A percentile compares a stretch with the other conserved stretches of the same genome.
Conservation (phyloP, 176 grass and related monocot genomes). For the Triticum timopheevii region DNA sequence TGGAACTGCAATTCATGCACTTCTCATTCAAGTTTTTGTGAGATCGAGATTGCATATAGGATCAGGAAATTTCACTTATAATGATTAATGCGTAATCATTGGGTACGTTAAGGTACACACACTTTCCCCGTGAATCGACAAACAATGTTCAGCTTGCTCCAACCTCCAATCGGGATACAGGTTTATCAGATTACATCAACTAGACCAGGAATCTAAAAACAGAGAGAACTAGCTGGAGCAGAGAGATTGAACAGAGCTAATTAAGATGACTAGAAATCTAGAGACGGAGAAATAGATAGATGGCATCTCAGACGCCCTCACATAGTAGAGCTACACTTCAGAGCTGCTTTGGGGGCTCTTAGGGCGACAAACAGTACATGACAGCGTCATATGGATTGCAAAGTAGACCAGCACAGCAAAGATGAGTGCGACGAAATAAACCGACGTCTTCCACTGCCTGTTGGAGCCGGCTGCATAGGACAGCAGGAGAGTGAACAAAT, state of each 20-base stretch:
- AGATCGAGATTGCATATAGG: neutral
- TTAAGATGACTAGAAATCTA: too few relatives aligned
- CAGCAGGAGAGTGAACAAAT: slow-evolving; percentile 30
- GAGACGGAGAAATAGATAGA: neutral
- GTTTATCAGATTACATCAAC: neutral
- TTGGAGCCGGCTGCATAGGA: slow-evolving; percentile 13
- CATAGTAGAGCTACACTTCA: neutral
- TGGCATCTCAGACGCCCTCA: neutral
- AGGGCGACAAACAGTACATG: neutral
- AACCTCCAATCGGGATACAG: too few relatives aligned
- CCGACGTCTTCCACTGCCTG: neutral
- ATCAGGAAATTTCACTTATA: neutral
- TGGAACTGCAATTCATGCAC: neutral
- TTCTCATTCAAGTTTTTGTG: neutral
- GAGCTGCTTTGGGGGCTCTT: neutral
- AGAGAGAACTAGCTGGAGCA: neutral
- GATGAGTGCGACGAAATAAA: neutral
- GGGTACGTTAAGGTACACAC: too few relatives aligned
- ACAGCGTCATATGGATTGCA: neutral
- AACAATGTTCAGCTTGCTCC: too few relatives aligned
- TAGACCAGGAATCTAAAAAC: too few relatives aligned
- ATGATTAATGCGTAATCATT: neutral
- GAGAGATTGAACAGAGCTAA: neutral
- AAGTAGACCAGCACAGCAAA: neutral
- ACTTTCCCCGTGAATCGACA: too few relatives aligned